These are phyloP conservation scores for Russula abietina DNA, from an alignment of 768 basidiomycete genomes.

Conservation along the genomic window DNA sequence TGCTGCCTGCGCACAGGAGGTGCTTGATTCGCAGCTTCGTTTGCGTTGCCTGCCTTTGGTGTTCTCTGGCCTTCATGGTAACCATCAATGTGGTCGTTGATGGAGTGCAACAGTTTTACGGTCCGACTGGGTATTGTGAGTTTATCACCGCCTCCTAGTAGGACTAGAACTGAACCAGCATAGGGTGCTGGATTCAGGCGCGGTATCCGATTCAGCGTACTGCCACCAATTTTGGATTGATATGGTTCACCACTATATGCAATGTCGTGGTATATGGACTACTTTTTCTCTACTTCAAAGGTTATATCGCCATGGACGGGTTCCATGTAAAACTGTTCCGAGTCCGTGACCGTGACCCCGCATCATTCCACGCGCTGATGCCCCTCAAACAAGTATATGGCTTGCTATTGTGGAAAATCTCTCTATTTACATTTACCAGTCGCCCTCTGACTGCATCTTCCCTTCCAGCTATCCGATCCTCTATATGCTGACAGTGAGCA, in stretches of 20 bases:
- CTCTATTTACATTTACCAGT: not conserved
- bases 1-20: not conserved
- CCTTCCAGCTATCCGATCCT: slow-evolving; percentile 40
- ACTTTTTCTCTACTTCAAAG: slow-evolving; percentile 40
- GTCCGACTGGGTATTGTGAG: slow-evolving; percentile 40
- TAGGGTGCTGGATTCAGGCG: slow-evolving; percentile 48
- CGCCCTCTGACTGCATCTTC: not conserved
- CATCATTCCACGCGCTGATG: not conserved
- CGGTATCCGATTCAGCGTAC: slow-evolving; percentile 36
- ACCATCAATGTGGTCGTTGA: slow-evolving; percentile 34
- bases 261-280: slow-evolving; percentile 41
- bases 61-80: slow-evolving; percentile 36
- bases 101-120: slow-evolving; percentile 36
- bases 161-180: not conserved
- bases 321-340: slow-evolving; percentile 23
- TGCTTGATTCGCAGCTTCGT: not conserved
- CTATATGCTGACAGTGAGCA: slow-evolving; percentile 34
- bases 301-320: slow-evolving; percentile 34
- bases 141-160: not conserved
- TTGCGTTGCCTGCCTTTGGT: slow-evolving; percentile 35
- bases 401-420: slow-evolving; percentile 4
- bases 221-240: slow-evolving; percentile 44
- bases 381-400: not conserved
- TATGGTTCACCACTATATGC: slow-evolving; percentile 41
- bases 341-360: not conserved